phyloP scores from a whole-genome alignment of 495 filamentous ascomycete species.

The Clavariopsis aquatica region DNA sequence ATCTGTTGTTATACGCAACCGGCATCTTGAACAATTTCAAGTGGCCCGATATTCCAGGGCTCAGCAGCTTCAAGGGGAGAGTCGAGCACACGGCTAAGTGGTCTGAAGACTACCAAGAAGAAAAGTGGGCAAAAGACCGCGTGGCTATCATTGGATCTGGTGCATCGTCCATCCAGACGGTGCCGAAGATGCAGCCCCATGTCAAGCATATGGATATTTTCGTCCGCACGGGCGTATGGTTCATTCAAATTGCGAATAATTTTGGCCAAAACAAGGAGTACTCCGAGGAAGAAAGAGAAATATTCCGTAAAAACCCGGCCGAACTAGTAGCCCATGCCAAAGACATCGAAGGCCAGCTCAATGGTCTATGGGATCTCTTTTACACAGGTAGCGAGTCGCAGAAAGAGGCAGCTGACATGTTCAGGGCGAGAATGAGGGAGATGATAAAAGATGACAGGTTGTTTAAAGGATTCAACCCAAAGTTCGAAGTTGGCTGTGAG shows the following conservation, averaged over 20 bases:
- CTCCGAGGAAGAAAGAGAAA: constrained; percentile 40
- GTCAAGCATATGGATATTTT: constrained; percentile 46
- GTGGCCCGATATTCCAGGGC: constrained; percentile 42
- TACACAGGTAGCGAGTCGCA: constrained; percentile 43
- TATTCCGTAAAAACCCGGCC: constrained; percentile 43
- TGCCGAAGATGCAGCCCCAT: constrained; percentile 47
- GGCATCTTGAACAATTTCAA: constrained; percentile 47
- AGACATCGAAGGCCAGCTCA: constrained; percentile 47
- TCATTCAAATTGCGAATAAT: constrained; percentile 43
- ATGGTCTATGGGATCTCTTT: constrained; percentile 46
- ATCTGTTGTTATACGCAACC: constrained; percentile 42
- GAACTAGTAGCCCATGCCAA: constrained; percentile 45
- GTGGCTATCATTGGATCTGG: constrained; percentile 47
- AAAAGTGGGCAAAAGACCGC: constrained; percentile 54
- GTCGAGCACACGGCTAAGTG: constrained; percentile 59
- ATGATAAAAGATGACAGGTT: constrained; percentile 48
- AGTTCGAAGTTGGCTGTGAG: constrained; percentile 43
- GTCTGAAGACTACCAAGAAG: constrained; percentile 55
- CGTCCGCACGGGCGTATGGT: constrained; percentile 46
- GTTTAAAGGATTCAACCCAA: constrained; percentile 46
- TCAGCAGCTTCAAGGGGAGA: constrained; percentile 48
- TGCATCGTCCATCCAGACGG: constrained; percentile 45
- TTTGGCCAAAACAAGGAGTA: constrained; percentile 43
- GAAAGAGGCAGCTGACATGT: constrained; percentile 39
- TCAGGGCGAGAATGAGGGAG: constrained; percentile 44